phyloP scores from a whole-genome alignment of 2,329 filamentous ascomycete species.

The Zasmidium cellare region DNA sequence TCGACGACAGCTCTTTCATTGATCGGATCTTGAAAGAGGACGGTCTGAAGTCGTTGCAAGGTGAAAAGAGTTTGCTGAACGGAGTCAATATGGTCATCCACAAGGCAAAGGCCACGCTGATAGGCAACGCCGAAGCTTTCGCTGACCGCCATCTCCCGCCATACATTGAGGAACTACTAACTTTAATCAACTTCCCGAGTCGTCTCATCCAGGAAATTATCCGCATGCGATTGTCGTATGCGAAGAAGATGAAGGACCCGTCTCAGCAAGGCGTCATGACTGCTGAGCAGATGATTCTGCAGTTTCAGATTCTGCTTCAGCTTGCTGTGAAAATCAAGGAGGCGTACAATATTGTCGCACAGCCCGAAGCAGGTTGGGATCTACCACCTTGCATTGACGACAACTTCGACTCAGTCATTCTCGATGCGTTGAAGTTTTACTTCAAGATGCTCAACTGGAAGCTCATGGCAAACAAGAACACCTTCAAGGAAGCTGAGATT shows the following conservation, averaged over 20 bases:
- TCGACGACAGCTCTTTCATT: conserved; percentile 89
- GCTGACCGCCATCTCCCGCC: conserved; percentile 87
- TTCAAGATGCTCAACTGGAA: conserved; percentile 99
- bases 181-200: conserved; percentile 94
- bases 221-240: conserved; percentile 84
- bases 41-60: conserved; percentile 86
- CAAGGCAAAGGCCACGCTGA: conserved; percentile 90
- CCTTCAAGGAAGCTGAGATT: conserved; percentile 97
- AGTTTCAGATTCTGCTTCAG: conserved; percentile 90
- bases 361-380: conserved; percentile 90
- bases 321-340: conserved; percentile 91
- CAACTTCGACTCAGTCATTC: conserved; percentile 85
- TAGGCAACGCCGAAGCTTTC: conserved; percentile 81
- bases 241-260: conserved; percentile 92
- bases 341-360: conserved; percentile 79
- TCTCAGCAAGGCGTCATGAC: conserved; percentile 90
- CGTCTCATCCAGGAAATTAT: conserved; percentile 96
- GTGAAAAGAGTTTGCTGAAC: conserved; percentile 77
- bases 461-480: conserved; percentile 94
- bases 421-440: conserved; percentile 95
- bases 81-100: conserved; percentile 82
- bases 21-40: conserved; percentile 96
- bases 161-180: conserved; percentile 94
- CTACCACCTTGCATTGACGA: conserved; percentile 95
- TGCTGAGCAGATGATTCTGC: conserved; percentile 95